Base-by-base conservation (phyloP, 495 filamentous ascomycete genomes). In the Thermothielavioides terrestris region DNA sequence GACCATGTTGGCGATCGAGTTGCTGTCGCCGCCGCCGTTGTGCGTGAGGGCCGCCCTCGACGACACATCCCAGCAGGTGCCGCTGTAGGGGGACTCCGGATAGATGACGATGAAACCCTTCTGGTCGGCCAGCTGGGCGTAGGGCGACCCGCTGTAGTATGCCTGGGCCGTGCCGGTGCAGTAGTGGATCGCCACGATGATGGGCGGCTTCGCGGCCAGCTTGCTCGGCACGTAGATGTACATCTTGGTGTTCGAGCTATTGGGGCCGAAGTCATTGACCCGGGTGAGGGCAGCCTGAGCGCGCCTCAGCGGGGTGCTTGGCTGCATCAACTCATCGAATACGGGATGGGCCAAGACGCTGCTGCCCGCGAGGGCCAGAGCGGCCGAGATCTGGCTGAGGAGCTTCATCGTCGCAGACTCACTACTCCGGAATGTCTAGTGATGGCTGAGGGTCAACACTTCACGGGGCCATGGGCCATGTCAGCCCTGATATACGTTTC, bases 1-100 rank as follows among this genome's bases (percentile, higher is more conserved):
- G 26, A 82, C 80, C 79, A 82, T 81, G 61, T 76, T 79, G 34
- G 65, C 69, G 40, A 83, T 79, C 17, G 75, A 70, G 46, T 77
- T 68, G 58, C 72, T 76, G 63, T 83, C 73, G 20, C 77, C 74
- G 7, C 77, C 76, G 3, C 77, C 78, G 51, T 78, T 58, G 56
- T 78, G 76, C 14, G 67, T 77, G 1, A 83, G 64, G 6, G 75
- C 65, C 50, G 60, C 53, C 12, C 54, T 56, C 17, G 59, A 66
- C 3, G 65, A 62, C 6, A 76, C 71, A 52, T 78, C 74, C 71
- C 72, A 77, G 68, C 75, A 78, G 32, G 58, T 66, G 26, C 66
- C 71, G n/a, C 56, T 59, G 42, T 71, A 67, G 10, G 63, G 60
- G 3, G 62, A 62, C 25, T 65, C 53, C 3, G 71, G 73, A 55